Conservation (phyloP, 257 asterid genomes). For the Marsdenia floribunda region DNA sequence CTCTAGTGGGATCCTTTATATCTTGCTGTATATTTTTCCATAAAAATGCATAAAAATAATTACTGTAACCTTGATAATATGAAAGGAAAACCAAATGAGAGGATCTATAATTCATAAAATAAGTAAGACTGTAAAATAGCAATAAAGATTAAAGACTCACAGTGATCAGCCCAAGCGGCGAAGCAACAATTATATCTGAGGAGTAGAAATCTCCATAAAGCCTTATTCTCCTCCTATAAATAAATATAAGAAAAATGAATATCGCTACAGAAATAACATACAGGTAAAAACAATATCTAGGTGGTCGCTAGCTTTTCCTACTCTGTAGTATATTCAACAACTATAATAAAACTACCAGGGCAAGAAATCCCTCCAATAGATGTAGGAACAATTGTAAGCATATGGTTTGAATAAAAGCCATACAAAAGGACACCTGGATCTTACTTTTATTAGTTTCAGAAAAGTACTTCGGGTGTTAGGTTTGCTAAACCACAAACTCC, state of each 20-base stretch:
- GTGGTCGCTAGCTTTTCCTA: neutral
- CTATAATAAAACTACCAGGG: neutral
- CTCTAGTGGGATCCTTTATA: neutral
- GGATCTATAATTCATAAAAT: neutral
- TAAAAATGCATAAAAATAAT: neutral
- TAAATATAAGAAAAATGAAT: constrained; percentile 9
- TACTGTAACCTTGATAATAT: neutral
- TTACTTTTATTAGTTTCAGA: neutral
- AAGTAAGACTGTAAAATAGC: neutral
- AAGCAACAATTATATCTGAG: constrained; percentile 88
- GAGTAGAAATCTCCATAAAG: constrained; percentile 78
- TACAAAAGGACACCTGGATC: neutral
- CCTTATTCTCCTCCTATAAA: constrained; percentile 56
- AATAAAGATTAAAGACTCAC: constrained; percentile 35
- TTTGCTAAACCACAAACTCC: neutral
- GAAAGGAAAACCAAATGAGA: neutral
- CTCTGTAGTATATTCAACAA: neutral
- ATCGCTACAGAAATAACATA: neutral
- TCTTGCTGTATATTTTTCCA: neutral
- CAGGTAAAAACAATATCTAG: neutral
- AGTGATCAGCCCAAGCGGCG: constrained; percentile 86
- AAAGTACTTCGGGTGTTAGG: neutral
- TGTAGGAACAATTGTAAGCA: neutral
- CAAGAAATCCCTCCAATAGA: constrained; percentile 1
- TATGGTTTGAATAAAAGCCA: neutral